Conservation (phyloP, 164 flowering plant species). For the Vitis amurensis region DNA sequence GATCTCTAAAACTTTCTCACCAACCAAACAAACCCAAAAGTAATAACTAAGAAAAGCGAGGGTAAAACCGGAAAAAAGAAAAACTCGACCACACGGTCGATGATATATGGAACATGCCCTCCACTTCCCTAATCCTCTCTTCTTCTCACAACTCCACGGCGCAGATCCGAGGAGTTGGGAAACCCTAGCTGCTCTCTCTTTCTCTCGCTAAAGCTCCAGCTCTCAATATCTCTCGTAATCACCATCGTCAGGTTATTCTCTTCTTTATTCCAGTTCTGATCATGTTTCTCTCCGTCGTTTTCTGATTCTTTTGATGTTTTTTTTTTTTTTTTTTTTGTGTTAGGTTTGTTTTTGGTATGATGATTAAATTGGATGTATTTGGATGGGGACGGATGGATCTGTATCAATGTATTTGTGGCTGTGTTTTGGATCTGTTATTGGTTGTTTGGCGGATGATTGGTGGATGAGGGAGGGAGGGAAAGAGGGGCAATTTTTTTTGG, state of each 20-base stretch:
- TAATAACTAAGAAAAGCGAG: too few species aligned
- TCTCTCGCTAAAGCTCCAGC: constrained; percentile 5
- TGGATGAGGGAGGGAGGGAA: too few species aligned
- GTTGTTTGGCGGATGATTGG: too few species aligned
- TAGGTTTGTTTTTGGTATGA: too few species aligned
- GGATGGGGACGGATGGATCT: too few species aligned
- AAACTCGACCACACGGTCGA: constrained; percentile 19
- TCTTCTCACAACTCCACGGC: constrained; percentile 34
- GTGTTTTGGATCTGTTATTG: too few species aligned
- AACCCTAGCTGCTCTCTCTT: constrained; percentile 17
- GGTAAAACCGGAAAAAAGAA: not conserved
- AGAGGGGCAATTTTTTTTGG: too few species aligned
- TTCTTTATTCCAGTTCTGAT: not conserved
- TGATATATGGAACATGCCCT: too few species aligned
- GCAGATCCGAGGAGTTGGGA: constrained; percentile 53
- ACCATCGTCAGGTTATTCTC: constrained; percentile 5
- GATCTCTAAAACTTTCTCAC: too few species aligned
- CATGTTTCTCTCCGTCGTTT: not conserved
- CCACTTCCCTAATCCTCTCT: not conserved
- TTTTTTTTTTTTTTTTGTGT: not conserved
- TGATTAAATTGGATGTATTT: too few species aligned
- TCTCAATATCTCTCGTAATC: constrained; percentile 1
- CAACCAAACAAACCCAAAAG: too few species aligned
- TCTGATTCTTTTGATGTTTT: not conserved
- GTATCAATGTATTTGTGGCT: too few species aligned